These are phyloP conservation scores for Yamagishiella unicocca DNA, from an alignment of 139 green algal species.

Conservation along the genomic window DNA sequence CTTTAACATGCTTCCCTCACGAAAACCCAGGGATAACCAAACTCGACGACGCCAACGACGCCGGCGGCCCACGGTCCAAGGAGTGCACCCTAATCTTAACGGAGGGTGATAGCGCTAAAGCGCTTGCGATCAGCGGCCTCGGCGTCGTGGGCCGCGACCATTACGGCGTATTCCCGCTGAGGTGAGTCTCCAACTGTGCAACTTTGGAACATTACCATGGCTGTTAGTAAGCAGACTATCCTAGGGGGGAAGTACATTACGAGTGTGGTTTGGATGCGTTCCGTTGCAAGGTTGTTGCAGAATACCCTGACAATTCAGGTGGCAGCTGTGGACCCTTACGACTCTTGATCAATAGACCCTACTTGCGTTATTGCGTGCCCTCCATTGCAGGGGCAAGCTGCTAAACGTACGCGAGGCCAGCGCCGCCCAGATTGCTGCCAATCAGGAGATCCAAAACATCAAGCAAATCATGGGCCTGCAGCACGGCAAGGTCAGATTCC, in stretches of 20 bases:
- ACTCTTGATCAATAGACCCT: too few species aligned
- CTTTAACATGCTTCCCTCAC: too few species aligned
- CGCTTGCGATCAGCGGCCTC: conserved; percentile 95
- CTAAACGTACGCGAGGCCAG: conserved; percentile 98
- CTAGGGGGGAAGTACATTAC: too few species aligned
- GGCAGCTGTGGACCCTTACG: too few species aligned
- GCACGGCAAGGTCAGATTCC: conserved; percentile 96
- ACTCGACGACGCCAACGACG: conserved; percentile 98
- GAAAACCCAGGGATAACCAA: conserved; percentile 93
- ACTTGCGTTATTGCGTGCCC: too few species aligned
- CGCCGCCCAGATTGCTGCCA: conserved; percentile 89
- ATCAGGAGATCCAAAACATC: conserved; percentile 98
- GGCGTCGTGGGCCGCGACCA: conserved; percentile 95
- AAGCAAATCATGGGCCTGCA: conserved; percentile 99
- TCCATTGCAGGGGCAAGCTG: conserved; percentile 93
- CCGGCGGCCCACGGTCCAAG: conserved; percentile 86
- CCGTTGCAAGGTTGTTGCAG: too few species aligned
- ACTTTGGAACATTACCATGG: too few species aligned
- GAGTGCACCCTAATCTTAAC: conserved; percentile 99
- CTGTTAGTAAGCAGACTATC: too few species aligned
- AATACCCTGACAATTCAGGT: too few species aligned
- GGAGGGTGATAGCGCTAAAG: conserved; percentile 98
- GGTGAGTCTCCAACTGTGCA: too few species aligned
- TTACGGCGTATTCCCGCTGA: conserved; percentile 98
- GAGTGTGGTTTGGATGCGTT: too few species aligned